These are phyloP conservation scores for Trichoderma koningiopsis DNA, from an alignment of 2,329 filamentous ascomycete species.

Conservation along the genomic window DNA sequence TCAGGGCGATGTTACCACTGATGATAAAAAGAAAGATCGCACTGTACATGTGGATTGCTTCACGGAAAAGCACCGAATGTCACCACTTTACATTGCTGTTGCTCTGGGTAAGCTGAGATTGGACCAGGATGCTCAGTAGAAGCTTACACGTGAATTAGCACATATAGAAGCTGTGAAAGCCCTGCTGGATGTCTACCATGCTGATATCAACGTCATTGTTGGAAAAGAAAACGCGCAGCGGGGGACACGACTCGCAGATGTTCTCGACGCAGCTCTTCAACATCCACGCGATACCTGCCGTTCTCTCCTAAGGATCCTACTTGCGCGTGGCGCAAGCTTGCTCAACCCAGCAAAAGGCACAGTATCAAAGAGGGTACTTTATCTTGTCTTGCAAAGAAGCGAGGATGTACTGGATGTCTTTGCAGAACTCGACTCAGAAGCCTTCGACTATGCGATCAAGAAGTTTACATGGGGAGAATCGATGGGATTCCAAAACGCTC, in stretches of 20 bases:
- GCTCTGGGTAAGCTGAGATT: background rate
- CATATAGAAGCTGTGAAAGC: background rate
- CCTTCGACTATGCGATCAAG: background rate
- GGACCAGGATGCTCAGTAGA: no score
- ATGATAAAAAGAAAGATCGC: background rate
- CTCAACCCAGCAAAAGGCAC: background rate
- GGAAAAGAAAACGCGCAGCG: background rate
- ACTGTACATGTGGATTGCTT: background rate
- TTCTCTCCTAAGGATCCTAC: background rate
- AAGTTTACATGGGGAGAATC: background rate
- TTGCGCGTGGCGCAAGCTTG: background rate
- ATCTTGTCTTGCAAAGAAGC: background rate
- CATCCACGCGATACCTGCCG: background rate
- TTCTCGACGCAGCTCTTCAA: constrained; percentile 2
- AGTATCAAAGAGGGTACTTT: background rate
- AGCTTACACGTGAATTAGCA: background rate
- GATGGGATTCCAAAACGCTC: background rate
- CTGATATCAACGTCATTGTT: background rate
- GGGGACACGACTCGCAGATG: background rate
- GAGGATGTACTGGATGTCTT: constrained; percentile 5
- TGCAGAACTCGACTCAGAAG: background rate
- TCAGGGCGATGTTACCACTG: background rate
- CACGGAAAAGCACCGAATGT: background rate
- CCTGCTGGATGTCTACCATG: background rate
- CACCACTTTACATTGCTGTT: constrained; percentile 11